Conservation (phyloP, 331 rosid species). For the Acacia concinna region DNA sequence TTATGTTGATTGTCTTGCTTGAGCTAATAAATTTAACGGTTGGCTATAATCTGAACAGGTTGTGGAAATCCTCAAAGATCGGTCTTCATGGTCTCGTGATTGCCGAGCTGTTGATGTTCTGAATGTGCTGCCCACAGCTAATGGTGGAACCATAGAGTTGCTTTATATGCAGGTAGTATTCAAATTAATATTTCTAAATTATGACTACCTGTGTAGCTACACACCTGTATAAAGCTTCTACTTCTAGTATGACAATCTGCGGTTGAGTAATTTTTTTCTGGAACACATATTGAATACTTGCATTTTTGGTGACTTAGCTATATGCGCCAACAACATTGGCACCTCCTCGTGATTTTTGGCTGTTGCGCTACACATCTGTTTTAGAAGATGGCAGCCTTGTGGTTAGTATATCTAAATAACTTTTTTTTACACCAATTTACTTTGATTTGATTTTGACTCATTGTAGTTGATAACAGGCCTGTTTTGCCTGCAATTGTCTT, state of each 20-base stretch:
- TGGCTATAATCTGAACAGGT: slow-evolving; percentile 57
- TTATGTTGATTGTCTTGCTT: not conserved
- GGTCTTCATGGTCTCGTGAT: slow-evolving; percentile 93
- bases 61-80: slow-evolving; percentile 98
- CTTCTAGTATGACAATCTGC: too few species aligned
- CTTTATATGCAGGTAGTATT: slow-evolving; percentile 92
- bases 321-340: slow-evolving; percentile 97
- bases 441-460: not conserved
- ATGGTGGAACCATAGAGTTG: slow-evolving; percentile 99
- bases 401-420: slow-evolving; percentile 49
- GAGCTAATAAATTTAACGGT: slow-evolving; percentile 20
- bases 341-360: slow-evolving; percentile 97
- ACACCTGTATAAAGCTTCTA: too few species aligned
- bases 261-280: not conserved
- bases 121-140: slow-evolving; percentile 95
- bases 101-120: slow-evolving; percentile 98
- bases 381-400: slow-evolving; percentile 97
- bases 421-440: not conserved
- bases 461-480: not conserved
- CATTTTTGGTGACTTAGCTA: slow-evolving; percentile 49
- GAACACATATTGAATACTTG: slow-evolving; percentile 3
- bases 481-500: not conserved
- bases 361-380: slow-evolving; percentile 94
- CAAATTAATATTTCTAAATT: not conserved
- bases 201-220: too few species aligned